Conservation (phyloP, 805 yeast genomes). For the Huiozyma naganishii region DNA sequence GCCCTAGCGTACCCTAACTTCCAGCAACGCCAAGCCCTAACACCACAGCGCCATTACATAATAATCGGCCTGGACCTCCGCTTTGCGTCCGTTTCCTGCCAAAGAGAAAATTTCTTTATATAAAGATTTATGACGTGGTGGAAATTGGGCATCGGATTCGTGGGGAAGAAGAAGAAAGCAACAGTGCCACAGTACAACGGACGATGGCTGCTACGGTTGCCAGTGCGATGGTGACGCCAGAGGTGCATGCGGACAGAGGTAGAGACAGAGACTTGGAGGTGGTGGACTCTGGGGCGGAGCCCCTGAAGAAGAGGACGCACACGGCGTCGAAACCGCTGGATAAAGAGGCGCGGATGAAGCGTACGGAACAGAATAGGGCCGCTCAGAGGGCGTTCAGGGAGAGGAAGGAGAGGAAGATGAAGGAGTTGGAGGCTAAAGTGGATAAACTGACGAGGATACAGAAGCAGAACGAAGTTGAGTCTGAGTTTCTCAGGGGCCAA, state of each 20-base stretch:
- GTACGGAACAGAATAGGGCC: constrained; percentile 94
- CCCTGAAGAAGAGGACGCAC: constrained; percentile 5
- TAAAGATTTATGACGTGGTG: too few relatives aligned
- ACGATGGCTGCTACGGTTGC: neutral
- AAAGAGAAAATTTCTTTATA: too few relatives aligned
- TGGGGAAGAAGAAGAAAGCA: too few relatives aligned
- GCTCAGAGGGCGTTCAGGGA: constrained; percentile 96
- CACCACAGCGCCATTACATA: too few relatives aligned
- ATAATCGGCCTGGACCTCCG: too few relatives aligned
- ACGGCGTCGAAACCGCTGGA: constrained; percentile 65
- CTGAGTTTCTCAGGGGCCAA: constrained; percentile 64
- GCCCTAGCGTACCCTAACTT: too few relatives aligned
- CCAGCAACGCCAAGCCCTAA: too few relatives aligned
- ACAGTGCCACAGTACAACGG: too few relatives aligned
- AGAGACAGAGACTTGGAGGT: neutral
- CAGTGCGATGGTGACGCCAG: neutral
- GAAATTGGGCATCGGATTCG: too few relatives aligned
- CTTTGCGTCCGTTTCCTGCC: too few relatives aligned
- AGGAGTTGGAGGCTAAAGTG: constrained; percentile 80
- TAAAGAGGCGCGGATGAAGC: constrained; percentile 72
- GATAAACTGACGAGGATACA: constrained; percentile 58
- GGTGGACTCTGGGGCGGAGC: constrained; percentile 5
- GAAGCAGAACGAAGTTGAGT: constrained; percentile 57
- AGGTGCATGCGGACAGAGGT: neutral
- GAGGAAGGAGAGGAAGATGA: constrained; percentile 78